Percentiles rank a stretch among this genome's conserved stretches.
Conservation (phyloP, 441 rosid species). For the Eruca vesicaria region DNA sequence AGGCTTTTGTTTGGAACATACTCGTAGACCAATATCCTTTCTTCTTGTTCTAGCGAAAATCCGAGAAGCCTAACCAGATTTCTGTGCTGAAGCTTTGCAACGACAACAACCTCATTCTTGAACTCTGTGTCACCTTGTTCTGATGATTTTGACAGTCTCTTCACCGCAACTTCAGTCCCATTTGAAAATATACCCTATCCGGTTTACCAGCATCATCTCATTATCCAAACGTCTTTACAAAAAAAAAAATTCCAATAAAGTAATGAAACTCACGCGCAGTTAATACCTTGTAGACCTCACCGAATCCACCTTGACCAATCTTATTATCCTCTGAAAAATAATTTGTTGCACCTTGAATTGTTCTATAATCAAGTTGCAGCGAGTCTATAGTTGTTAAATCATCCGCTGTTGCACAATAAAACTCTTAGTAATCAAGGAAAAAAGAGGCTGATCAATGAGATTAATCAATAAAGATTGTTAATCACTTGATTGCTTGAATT, state of each 20-base stretch:
- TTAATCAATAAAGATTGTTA: background rate
- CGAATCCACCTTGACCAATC: slow-evolving; percentile 55
- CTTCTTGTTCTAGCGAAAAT: background rate
- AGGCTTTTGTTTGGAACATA: slow-evolving; percentile 3
- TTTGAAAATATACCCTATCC: background rate
- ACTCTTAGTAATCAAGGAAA: background rate
- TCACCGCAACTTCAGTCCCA: background rate
- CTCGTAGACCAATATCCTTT: background rate
- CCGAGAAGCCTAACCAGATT: background rate
- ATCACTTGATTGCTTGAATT: background rate
- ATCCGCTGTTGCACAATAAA: slow-evolving; percentile 1
- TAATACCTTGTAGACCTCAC: slow-evolving; percentile 44
- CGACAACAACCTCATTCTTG: background rate
- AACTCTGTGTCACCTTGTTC: background rate
- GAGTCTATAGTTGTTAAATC: background rate
- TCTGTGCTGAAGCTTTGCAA: slow-evolving; percentile 1
- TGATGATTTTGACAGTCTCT: background rate
- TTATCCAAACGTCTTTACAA: background rate
- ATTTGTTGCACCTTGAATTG: slow-evolving; percentile 36
- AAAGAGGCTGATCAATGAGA: background rate
- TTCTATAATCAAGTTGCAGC: slow-evolving; percentile 17
- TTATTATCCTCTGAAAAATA: slow-evolving; percentile 34
- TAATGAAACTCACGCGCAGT: background rate
- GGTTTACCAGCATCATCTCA: background rate
- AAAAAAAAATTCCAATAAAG: background rate